Percentiles rank a stretch among this genome's conserved stretches.
Conservation (phyloP, 805 yeast genomes). For the Blastobotrys americana region DNA sequence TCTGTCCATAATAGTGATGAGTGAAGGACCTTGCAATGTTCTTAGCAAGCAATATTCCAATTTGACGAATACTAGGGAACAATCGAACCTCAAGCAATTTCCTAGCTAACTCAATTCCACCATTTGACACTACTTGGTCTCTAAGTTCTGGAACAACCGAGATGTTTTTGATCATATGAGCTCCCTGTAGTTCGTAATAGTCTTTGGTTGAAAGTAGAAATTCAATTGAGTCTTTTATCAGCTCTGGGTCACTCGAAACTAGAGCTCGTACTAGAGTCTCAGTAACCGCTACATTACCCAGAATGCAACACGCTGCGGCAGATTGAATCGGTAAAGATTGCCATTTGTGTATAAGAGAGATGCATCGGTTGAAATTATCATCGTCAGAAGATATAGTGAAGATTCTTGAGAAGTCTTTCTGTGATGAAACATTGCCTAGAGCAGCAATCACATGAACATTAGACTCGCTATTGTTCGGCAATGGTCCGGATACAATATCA, state of each 20-base stretch:
- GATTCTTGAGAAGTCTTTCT: slow-evolving; percentile 1
- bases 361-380: background rate
- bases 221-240: slow-evolving; percentile 4
- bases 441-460: slow-evolving; percentile 1
- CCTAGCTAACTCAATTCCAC: slow-evolving; percentile 7
- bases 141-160: slow-evolving; percentile 1
- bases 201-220: slow-evolving; percentile 1
- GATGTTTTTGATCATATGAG: slow-evolving; percentile 15
- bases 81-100: slow-evolving; percentile 7
- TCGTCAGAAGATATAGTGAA: background rate
- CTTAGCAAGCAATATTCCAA: slow-evolving; percentile 13
- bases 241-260: slow-evolving; percentile 1
- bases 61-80: slow-evolving; percentile 9
- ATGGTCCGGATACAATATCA: background rate
- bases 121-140: slow-evolving; percentile 3
- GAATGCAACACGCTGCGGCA: slow-evolving; percentile 6
- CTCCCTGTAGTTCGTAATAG: slow-evolving; percentile 16
- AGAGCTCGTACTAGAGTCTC: slow-evolving; percentile 4
- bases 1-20: background rate
- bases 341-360: background rate
- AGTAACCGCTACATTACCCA: slow-evolving; percentile 12
- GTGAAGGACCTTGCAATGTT: slow-evolving; percentile 1
- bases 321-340: background rate
- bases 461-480: background rate
- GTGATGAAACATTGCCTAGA: slow-evolving; percentile 3